phyloP scores from a whole-genome alignment of 2,329 filamentous ascomycete genomes.

The Ascochyta viciae-villosae region DNA sequence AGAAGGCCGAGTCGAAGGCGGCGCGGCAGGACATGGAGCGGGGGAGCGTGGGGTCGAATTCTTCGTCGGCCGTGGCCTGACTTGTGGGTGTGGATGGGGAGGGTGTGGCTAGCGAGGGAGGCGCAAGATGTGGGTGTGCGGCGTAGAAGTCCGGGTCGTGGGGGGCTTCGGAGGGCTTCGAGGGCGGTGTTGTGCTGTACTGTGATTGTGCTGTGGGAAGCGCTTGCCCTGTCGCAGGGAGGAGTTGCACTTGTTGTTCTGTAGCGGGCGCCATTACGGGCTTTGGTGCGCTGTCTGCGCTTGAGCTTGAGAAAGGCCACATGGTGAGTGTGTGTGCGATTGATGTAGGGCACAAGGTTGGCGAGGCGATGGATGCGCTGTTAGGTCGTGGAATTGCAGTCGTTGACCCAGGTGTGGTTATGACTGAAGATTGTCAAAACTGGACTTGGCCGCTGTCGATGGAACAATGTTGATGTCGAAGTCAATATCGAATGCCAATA shows the following conservation, averaged over 20 bases:
- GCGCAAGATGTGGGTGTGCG: constrained; percentile 59
- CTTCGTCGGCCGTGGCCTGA: constrained; percentile 22
- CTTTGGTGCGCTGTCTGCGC: constrained; percentile 21
- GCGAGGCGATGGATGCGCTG: not conserved
- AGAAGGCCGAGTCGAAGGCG: constrained; percentile 91
- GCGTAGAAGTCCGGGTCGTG: constrained; percentile 61
- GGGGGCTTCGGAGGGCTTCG: constrained; percentile 49
- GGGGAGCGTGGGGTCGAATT: constrained; percentile 62
- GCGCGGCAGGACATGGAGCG: constrained; percentile 86
- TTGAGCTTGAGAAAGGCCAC: constrained; percentile 34
- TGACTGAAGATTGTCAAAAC: not conserved
- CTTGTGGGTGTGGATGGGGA: constrained; percentile 9
- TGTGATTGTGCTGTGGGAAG: constrained; percentile 27
- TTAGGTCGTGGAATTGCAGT: not conserved
- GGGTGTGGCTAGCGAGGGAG: constrained; percentile 26
- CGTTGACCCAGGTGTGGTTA: no score
- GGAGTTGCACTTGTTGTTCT: constrained; percentile 13
- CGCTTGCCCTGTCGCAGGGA: constrained; percentile 20
- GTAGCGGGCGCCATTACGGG: constrained; percentile 12
- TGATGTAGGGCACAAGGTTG: not conserved
- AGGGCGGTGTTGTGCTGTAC: constrained; percentile 21
- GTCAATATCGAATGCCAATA: not conserved
- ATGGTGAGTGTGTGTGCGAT: constrained; percentile 22
- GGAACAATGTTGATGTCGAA: not conserved
- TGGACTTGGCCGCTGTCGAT: not conserved